Base-by-base conservation (phyloP, 2,329 filamentous ascomycete species). In the Epicoccum nigrum region DNA sequence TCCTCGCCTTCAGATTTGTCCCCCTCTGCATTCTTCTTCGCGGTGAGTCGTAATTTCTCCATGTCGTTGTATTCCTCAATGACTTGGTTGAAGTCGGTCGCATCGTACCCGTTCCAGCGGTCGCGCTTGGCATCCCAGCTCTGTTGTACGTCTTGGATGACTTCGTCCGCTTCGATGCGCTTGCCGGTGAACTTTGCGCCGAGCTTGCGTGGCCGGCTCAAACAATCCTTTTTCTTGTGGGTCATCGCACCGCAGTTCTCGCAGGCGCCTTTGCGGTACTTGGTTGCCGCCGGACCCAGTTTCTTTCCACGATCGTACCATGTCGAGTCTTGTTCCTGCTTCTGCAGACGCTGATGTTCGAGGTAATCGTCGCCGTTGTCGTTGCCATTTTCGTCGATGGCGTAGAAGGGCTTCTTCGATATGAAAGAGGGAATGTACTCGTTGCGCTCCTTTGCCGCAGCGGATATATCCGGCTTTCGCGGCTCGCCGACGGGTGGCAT, bases 211-310 rank as follows among this genome's bases (percentile, higher is more conserved):
- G 92, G 94, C 45, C 94, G 84, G 67, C 88, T 91, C 42, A 99
- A 77, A 70, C 94, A 99, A 69, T 97, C 93, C 70, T 96, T 96
- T 44, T 86, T 88, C 76, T 96, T 96, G 77, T 99, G 94, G 59
- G 90, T 92, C 89, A 97, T 95, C 51, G 92, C 88, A 66, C 94
- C 94, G 77, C 94, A 99, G 76, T 99, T 99, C 76, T 97, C 93
- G 77, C 94, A 99, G 45, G 94, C 93, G 69, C 95, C 94, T 78
- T 97, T 99, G 60, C 95, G 90, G 72, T 90, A 99, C 71, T 97
- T 99, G 60, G 94, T 99, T 42, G 93, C 92, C 1, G 92, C 92
- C 4, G 91, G 90, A 0, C 90, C 92, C 9, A 84, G 77, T 70
- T 90, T 93, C 76, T 89, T 88, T 44, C 92, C 92, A 34, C 94